Conservation (phyloP, 192 early-diverging fungal species). For the Spinellus fusiger region DNA sequence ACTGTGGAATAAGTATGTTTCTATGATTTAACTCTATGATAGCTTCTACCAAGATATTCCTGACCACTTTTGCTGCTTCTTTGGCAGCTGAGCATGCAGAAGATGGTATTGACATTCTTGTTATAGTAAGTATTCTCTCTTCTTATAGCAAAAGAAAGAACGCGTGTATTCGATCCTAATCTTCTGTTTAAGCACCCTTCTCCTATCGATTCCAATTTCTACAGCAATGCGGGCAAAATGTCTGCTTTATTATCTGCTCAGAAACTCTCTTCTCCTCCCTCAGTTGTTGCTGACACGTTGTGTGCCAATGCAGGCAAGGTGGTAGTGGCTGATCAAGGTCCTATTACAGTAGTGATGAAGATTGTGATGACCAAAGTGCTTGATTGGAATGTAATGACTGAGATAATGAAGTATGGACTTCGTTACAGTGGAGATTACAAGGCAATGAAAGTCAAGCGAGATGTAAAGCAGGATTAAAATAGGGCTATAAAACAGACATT, state of each 20-base stretch:
- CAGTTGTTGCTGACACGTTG: constrained; percentile 51
- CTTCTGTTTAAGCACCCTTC: constrained; percentile 37
- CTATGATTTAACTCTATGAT: not conserved
- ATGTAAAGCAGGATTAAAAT: constrained; percentile 5
- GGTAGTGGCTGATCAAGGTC: constrained; percentile 45
- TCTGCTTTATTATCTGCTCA: constrained; percentile 34
- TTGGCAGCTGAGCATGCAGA: constrained; percentile 43
- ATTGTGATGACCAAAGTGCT: constrained; percentile 40
- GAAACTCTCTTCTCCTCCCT: constrained; percentile 35
- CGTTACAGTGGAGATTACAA: constrained; percentile 42
- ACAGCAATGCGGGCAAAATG: constrained; percentile 45
- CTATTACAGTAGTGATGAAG: constrained; percentile 41
- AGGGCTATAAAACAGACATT: too few relatives aligned
- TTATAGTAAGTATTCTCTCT: constrained; percentile 33
- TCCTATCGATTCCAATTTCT: constrained; percentile 52
- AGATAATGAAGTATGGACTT: constrained; percentile 43
- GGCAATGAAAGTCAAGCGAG: constrained; percentile 35
- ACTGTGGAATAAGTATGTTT: not conserved
- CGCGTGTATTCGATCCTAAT: not conserved
- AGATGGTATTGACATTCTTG: constrained; percentile 49
- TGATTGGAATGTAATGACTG: constrained; percentile 53
- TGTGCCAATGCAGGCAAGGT: constrained; percentile 46
- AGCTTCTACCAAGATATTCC: constrained; percentile 47
- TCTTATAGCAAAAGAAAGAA: not conserved
- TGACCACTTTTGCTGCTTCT: constrained; percentile 50